Evolutionary conservation across 805 yeast species (phyloP), one percentile per base, ranked within the genome.

Genomic region (Cyberlindnera xishuangbannaensis): DNA sequence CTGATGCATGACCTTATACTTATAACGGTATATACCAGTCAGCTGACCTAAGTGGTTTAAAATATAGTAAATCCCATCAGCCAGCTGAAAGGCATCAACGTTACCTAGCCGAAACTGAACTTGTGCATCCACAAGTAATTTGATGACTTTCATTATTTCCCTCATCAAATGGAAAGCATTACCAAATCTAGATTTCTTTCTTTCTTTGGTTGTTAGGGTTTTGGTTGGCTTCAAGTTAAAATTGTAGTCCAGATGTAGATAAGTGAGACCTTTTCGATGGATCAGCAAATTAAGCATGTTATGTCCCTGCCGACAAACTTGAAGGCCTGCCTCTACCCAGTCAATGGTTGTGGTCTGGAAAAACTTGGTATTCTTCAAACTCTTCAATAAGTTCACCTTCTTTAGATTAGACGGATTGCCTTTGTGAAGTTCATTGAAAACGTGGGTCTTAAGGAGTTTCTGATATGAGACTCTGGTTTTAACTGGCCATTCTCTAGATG

Each of bases 251-350:
- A 92, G 64, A 63, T 92, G 99, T 40, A 92, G 63, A 53, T 87
- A 92, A 0, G 96, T 87, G 23, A 92, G 62, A 0, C 97, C 97
- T 46, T 83, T 80, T 49, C 87, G 74, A 56, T 92, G 97, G 31
- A 92, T 86, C 44, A 92, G 64, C 22, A 92, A 61, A 56, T 87
- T 88, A 29, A 92, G 67, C 95, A 90, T 88, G 48, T 86, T 90
- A 58, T 80, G 84, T 3, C 98, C 98, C 58, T 92, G 99, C 24
- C 76, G 73, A 51, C 95, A 83, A 3, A 92, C 76, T 59, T 92
- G 97, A 37, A 92, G 64, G 18, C 97, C 98, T 1, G 97, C 98
- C 56, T 92, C 99, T 3, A 90, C 92, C 99, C 99, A 92, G 58
- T 92, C 98, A 31, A 92, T 78, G 0, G 88, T 71, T 0, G 98